phyloP scores from a whole-genome alignment of 176 grass and related monocot species.

The Eleusine coracana region DNA sequence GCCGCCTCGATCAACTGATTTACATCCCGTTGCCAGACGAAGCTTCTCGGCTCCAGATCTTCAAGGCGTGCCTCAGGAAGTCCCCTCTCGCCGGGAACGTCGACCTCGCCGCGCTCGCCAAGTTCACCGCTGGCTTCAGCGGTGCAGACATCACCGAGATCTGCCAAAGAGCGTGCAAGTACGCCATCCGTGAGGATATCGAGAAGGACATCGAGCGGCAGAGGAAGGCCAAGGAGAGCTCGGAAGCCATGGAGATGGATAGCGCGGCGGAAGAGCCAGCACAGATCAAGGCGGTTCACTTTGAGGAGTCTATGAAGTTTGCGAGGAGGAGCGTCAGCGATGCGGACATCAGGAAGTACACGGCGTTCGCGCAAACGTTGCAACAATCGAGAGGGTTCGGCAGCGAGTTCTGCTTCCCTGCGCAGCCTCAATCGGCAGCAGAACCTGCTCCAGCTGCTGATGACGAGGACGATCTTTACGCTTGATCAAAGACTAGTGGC shows the following conservation, averaged over 20 bases:
- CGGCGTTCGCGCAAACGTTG: too few relatives aligned
- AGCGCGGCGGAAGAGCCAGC: conserved; percentile 58
- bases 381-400: too few relatives aligned
- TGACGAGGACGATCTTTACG: too few relatives aligned
- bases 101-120: conserved; percentile 65
- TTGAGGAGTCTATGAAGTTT: conserved; percentile 90
- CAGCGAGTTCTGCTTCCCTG: conserved; percentile 73
- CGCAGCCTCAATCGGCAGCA: not conserved
- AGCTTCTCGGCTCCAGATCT: conserved; percentile 66
- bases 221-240: too few relatives aligned
- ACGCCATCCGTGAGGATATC: conserved; percentile 84
- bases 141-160: too few relatives aligned
- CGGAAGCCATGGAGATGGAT: not conserved
- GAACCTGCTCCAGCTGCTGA: too few relatives aligned
- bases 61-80: conserved; percentile 77
- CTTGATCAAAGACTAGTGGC: too few relatives aligned
- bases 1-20: conserved; percentile 18
- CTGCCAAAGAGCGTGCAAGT: conserved; percentile 73
- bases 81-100: conserved; percentile 78
- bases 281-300: conserved; percentile 72
- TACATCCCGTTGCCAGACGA: conserved; percentile 39
- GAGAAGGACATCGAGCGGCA: conserved; percentile 49
- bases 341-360: too few relatives aligned
- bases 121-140: conserved; percentile 57
- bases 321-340: conserved; percentile 19